Conservation (phyloP, 1,284 basidiomycete species). For the Cerrena zonata region DNA sequence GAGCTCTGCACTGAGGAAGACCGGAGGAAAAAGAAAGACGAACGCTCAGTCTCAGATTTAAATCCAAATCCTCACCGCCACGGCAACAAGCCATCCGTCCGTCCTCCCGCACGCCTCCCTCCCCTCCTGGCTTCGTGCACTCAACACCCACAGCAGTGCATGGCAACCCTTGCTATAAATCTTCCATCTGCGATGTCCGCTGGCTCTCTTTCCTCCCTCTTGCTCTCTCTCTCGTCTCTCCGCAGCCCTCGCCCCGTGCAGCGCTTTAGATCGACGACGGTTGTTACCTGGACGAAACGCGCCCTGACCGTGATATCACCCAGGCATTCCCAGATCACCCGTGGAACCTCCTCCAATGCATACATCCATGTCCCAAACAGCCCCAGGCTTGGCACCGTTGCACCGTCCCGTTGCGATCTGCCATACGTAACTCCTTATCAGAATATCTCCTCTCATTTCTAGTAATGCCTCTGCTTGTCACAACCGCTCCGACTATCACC, state of each 20-base stretch:
- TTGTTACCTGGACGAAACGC: background rate
- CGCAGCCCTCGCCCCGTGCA: background rate
- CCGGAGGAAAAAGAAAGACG: background rate
- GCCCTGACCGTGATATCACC: background rate
- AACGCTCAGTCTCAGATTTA: too few species aligned
- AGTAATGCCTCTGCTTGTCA: too few species aligned
- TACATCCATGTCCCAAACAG: background rate
- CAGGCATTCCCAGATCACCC: too few species aligned
- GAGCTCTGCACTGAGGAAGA: too few species aligned
- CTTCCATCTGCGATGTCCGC: too few species aligned
- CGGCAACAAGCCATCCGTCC: background rate
- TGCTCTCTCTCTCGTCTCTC: background rate
- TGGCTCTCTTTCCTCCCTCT: too few species aligned
- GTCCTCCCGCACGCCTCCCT: background rate
- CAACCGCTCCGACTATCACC: too few species aligned
- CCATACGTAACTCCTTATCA: background rate
- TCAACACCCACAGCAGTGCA: too few species aligned
- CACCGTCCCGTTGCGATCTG: background rate
- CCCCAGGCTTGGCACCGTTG: background rate
- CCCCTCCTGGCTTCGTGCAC: background rate
- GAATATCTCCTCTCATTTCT: background rate
- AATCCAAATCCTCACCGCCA: too few species aligned
- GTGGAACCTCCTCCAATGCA: background rate
- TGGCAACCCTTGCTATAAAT: too few species aligned
- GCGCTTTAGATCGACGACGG: background rate